Evolutionary conservation across 2,329 filamentous ascomycete genomes (phyloP), one percentile per base, ranked within the genome.

Genomic region (Botrytis aclada): DNA sequence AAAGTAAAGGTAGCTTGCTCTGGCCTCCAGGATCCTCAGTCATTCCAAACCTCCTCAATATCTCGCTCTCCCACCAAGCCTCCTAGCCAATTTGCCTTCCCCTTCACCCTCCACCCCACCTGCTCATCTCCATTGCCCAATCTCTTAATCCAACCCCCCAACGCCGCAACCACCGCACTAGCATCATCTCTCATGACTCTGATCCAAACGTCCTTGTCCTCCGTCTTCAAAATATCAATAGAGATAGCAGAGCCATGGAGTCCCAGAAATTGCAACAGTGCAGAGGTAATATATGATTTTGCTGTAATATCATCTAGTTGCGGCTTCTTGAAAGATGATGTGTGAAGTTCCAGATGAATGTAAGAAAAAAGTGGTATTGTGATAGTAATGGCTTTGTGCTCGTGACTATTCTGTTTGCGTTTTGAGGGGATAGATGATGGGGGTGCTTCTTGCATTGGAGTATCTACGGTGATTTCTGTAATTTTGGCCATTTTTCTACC

Each of bases 251-350:
- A 83, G 18, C 93, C 93, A 0, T 88, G 89, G 29, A 88, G 82
- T 32, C 93, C 93, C 1, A 95, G 87, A 77, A 93, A 94, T 74
- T 92, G 88, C 1, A 84, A 84, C 12, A 95, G 83, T 0, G 92
- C 90, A 1, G 86, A 81, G 2, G 87, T 88, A 76, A 92, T 87
- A 78, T 92, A 90, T 0, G 88, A 84, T 47, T 88, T 88, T 29
- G 87, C 84, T 54, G 89, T 90, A 4, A 94, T 82, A 4, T 85
- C 83, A 81, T 94, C 92, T 9, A 93, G 82, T 4, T 71, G 67
- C 39, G 66, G 63, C 47, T 74, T 47, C 20, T 77, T 67, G n/a
- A 78, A 75, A 22, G 76, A 73, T 43, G 81, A 77, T 62, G 80
- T 83, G 73, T 84, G 78, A 39, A 89, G 82, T 75, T 87, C 82